Evolutionary conservation across 805 yeast species (phyloP), one percentile per base, ranked within the genome.

Genomic region (Tetrapisispora pingtungensis): DNA sequence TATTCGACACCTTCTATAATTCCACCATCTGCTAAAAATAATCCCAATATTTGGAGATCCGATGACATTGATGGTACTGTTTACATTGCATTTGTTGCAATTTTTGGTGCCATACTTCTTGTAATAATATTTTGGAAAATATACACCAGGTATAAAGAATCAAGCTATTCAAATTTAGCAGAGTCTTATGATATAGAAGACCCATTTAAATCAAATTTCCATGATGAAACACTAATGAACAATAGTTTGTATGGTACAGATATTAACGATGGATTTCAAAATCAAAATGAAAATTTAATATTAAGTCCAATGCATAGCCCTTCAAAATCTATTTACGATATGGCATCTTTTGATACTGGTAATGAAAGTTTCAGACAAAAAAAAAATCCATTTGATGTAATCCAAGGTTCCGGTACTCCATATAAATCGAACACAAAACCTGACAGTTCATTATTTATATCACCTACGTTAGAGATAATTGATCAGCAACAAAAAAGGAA

Each of bases 391-490:
- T 49, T 47, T 15, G 50, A 53, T 36, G 44, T 55, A 5, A 53
- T 57, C 19, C 57, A 55, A 30, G 58, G 54, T 36, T 17, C 40
- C 2, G 40, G 40, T 13, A 37, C 33, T 3, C 40, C 40, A 17
- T 41, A 38, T 20, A 42, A 46, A 30, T 46, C 54, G 13, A 40
- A 33, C 10, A 47, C 48, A 30, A 51, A 50, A 19, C 56, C 56
- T 37, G 56, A 56, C 41, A 60, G 57, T 44, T 64, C 67, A 2
- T 70, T 81, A 74, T 85, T 81, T 61, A 75, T 84, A 43, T 84
- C 93, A 3, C 95, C 95, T 30, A 85, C 94, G 1, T 80, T 80
- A 15, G 87, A 83, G 54, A 81, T 80, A 15, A 74, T 80, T 75
- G 68, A 69, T 45, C 69, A 65, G 51, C 63, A 69, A 36, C 69